These are phyloP conservation scores for Lactarius akahatsu DNA, from an alignment of 768 basidiomycete genomes.

Conservation along the genomic window DNA sequence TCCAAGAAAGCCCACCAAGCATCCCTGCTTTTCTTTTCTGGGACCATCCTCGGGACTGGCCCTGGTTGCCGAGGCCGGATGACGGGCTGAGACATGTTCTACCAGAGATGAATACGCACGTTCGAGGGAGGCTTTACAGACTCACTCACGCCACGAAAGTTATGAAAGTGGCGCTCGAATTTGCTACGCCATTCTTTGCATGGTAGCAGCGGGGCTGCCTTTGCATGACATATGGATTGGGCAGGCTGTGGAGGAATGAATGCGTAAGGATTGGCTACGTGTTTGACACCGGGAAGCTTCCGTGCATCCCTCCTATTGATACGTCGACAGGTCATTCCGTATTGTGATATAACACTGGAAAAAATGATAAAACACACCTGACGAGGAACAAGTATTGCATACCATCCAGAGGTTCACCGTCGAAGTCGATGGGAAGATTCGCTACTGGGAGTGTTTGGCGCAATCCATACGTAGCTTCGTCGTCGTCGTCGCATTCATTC, in stretches of 20 bases:
- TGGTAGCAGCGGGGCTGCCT: constrained; percentile 47
- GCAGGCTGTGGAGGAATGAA: constrained; percentile 28
- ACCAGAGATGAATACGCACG: constrained; percentile 2
- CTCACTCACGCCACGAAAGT: constrained; percentile 64
- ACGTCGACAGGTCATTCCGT: background rate
- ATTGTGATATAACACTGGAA: constrained; percentile 4
- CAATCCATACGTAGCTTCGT: constrained; percentile 57
- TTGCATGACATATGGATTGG: constrained; percentile 29
- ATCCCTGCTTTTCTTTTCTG: constrained; percentile 71
- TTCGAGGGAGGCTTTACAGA: background rate
- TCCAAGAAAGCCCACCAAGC: constrained; percentile 78
- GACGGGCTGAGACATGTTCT: constrained; percentile 71
- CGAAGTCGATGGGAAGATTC: constrained; percentile 66
- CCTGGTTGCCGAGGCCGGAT: constrained; percentile 44
- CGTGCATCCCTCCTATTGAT: constrained; percentile 65
- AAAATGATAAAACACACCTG: constrained; percentile 46
- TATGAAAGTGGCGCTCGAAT: constrained; percentile 59
- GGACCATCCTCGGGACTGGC: constrained; percentile 46
- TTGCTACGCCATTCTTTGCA: constrained; percentile 63
- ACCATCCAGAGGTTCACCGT: constrained; percentile 65
- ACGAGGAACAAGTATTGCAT: constrained; percentile 81
- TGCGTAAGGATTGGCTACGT: constrained; percentile 70
- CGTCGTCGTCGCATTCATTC: constrained; percentile 55
- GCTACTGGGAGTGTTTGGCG: constrained; percentile 81
- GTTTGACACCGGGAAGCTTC: constrained; percentile 59